Evolutionary conservation across 345 rosid genomes (phyloP).

Genomic region (Hirschfeldia incana): DNA sequence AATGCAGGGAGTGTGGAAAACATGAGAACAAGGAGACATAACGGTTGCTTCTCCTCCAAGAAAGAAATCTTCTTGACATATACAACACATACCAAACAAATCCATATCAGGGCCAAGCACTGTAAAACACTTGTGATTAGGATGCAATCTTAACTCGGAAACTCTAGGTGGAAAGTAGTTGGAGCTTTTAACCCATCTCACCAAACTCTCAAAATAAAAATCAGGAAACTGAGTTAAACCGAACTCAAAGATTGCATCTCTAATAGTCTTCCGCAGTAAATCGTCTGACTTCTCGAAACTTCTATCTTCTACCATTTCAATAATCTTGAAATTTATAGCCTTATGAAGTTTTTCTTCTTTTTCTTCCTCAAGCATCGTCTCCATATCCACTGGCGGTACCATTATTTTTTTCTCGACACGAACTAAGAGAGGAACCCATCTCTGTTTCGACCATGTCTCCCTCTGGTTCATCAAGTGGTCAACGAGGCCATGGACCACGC

Average conservation of each 20-base stretch:
- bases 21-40: constrained; percentile 6
- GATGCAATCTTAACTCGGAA: not conserved
- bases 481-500: not conserved
- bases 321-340: not conserved
- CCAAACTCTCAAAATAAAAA: not conserved
- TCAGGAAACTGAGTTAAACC: not conserved
- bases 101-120: constrained; percentile 11
- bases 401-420: not conserved
- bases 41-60: not conserved
- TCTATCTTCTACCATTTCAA: not conserved
- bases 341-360: not conserved
- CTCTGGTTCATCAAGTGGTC: not conserved
- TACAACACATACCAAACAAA: not conserved
- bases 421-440: not conserved
- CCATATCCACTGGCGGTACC: not conserved
- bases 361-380: not conserved
- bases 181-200: not conserved
- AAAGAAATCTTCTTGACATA: not conserved
- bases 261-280: not conserved
- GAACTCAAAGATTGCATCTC: not conserved
- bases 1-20: constrained; percentile 4
- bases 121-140: not conserved
- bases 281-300: not conserved
- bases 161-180: not conserved
- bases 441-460: not conserved